These are phyloP conservation scores for Yarrowia keelungensis DNA, from an alignment of 805 yeast species.

Conservation along the genomic window DNA sequence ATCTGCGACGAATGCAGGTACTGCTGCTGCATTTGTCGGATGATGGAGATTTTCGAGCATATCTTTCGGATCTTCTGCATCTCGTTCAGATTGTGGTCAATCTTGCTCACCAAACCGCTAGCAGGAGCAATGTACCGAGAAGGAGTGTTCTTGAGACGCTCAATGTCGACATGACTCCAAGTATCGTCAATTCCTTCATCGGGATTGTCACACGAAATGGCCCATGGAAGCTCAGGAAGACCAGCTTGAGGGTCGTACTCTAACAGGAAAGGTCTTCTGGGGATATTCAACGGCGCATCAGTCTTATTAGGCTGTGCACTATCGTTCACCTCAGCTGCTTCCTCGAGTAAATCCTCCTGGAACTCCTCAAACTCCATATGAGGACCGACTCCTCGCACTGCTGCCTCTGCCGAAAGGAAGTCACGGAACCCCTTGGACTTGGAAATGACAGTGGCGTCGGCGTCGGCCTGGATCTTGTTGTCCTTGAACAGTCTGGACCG, in stretches of 20 bases:
- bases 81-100: conserved; percentile 70
- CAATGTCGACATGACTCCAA: conserved; percentile 47
- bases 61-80: conserved; percentile 89
- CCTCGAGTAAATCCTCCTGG: conserved; percentile 42
- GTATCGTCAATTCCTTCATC: conserved; percentile 56
- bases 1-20: conserved; percentile 76
- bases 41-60: conserved; percentile 85
- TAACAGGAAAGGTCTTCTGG: conserved; percentile 53
- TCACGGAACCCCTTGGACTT: conserved; percentile 27
- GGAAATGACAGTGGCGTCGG: conserved; percentile 58
- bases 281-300: conserved; percentile 41
- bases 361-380: conserved; percentile 43
- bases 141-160: conserved; percentile 45
- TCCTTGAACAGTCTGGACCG: conserved; percentile 72
- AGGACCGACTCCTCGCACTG: conserved; percentile 27
- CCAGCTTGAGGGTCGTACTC: conserved; percentile 89
- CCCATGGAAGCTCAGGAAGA: conserved; percentile 64
- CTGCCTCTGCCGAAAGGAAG: conserved; percentile 40
- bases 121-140: conserved; percentile 54
- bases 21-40: conserved; percentile 88
- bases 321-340: conserved; percentile 3
- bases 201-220: conserved; percentile 53
- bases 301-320: neutral
- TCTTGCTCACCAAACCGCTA: conserved; percentile 65
- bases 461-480: conserved; percentile 64